Evolutionary conservation across 2,329 filamentous ascomycete species (phyloP).

Genomic region (Meredithiella fracta): DNA sequence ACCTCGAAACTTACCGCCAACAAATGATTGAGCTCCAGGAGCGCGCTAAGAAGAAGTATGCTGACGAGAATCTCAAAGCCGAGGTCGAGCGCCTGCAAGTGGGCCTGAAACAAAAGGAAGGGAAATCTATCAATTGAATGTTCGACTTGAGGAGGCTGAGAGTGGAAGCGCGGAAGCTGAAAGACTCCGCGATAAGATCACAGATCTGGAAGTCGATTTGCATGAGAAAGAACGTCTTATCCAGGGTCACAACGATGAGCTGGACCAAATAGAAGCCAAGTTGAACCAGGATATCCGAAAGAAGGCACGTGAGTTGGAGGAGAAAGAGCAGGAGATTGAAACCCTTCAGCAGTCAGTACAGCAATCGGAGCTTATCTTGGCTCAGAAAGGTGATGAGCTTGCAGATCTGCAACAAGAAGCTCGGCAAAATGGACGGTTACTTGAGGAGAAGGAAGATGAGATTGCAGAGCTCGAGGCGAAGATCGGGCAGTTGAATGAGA

Average conservation of each 20-base stretch:
- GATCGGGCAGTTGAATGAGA: constrained; percentile 4
- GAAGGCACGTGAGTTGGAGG: constrained; percentile 39
- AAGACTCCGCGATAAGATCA: constrained; percentile 55
- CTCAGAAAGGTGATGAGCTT: constrained; percentile 9
- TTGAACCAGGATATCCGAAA: constrained; percentile 25
- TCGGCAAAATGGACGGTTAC: constrained; percentile 5
- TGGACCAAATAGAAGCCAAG: constrained; percentile 47
- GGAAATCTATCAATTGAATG: constrained; percentile 43
- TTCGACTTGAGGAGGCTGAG: constrained; percentile 35
- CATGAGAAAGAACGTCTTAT: constrained; percentile 60
- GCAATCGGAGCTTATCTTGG: constrained; percentile 7
- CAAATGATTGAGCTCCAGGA: constrained; percentile 74
- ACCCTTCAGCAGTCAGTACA: constrained; percentile 6
- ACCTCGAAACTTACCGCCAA: constrained; percentile 67
- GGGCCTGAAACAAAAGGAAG: constrained; percentile 41
- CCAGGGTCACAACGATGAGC: constrained; percentile 57
- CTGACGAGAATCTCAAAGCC: constrained; percentile 49
- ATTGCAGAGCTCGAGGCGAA: constrained; percentile 9
- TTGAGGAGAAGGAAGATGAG: constrained; percentile 9
- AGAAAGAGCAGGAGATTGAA: constrained; percentile 33
- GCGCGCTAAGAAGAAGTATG: constrained; percentile 59
- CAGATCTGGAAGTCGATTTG: constrained; percentile 58
- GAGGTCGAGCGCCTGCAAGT: constrained; percentile 43
- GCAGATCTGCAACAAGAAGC: constrained; percentile 24
- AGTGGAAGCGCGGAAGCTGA: constrained; percentile 9